Evolutionary conservation across 2,329 filamentous ascomycete genomes (phyloP).

Genomic region (Coleophoma cylindrospora): DNA sequence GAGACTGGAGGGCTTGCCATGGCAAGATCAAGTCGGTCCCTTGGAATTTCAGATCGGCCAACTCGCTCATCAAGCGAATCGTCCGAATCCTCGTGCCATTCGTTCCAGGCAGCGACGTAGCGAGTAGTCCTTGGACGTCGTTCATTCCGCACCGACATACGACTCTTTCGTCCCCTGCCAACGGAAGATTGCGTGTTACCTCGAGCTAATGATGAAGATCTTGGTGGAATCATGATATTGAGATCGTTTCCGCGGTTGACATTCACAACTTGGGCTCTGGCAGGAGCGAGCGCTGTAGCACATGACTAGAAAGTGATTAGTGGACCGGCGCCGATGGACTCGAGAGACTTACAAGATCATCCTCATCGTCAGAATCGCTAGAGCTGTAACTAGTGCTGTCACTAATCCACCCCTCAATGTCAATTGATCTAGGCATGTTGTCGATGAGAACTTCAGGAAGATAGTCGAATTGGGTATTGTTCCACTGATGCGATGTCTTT

Average conservation of each 20-base stretch:
- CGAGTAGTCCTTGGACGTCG: not conserved
- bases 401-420: constrained; percentile 18
- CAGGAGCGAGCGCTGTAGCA: constrained; percentile 16
- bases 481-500: constrained; percentile 4
- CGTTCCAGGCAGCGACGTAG: not conserved
- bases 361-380: constrained; percentile 10
- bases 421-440: constrained; percentile 5
- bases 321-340: not conserved
- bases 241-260: constrained; percentile 7
- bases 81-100: not conserved
- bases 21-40: constrained; percentile 6
- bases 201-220: constrained; percentile 11
- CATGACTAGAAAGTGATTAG: constrained; percentile 11
- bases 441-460: constrained; percentile 5
- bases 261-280: constrained; percentile 17
- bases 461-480: not conserved
- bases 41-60: not conserved
- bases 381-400: constrained; percentile 11
- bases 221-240: constrained; percentile 11
- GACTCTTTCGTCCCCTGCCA: constrained; percentile 4
- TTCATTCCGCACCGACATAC: constrained; percentile 2
- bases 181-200: not conserved
- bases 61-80: not conserved
- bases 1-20: constrained; percentile 13
- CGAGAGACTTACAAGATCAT: constrained; percentile 14